Base-by-base conservation (phyloP, 192 early-diverging fungal species). In the Coemansia sp. region DNA sequence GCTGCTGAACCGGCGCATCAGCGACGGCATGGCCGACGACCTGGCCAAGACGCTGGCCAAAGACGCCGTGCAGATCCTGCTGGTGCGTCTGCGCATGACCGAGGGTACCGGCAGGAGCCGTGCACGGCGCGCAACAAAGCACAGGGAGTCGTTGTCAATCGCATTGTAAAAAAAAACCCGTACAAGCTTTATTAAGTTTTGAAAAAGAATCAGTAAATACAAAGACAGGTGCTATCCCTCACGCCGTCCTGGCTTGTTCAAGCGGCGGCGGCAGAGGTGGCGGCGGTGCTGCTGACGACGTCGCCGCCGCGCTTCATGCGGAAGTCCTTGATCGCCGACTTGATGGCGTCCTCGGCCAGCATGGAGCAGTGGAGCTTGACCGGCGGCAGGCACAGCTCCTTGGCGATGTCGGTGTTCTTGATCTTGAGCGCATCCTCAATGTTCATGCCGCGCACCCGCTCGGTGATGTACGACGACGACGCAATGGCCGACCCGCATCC, bases 301-400 rank as follows among this genome's bases (percentile, higher is more conserved):
- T 56, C 49, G 30, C 73, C 78, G 18, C 60, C 66, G 18, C 88
- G 82, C 78, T 98, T 98, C 38, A 74, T 83, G 62, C 94, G 79
- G 75, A 91, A 98, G 77, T 98, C 94, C 63, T 89, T 92, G 49
- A 98, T 91, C n/a, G 95, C 95, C 19, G 88, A 90, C 78, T 96
- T 96, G 78, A 98, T 98, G 41, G 95, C 95, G 68, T 98, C 95
- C 67, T 98, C 95, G 28, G 95, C 95, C 26, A 98, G 84, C 95
- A 98, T 98, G 9, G 93, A 96, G 76, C 95, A 98, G 77, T 98
- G 95, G 23, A 98, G 80, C 77, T 98, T 98, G 51, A 96, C 95
- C 17, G 95, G 95, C 18, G 95, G 95, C 49, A 98, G 59, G 35
- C 85, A 85, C 48, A 98, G 78, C 69, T 98, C 95, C 66, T 90